Conservation (phyloP, 2,329 filamentous ascomycete species). For the Aspergillus fumigatiaffinis region DNA sequence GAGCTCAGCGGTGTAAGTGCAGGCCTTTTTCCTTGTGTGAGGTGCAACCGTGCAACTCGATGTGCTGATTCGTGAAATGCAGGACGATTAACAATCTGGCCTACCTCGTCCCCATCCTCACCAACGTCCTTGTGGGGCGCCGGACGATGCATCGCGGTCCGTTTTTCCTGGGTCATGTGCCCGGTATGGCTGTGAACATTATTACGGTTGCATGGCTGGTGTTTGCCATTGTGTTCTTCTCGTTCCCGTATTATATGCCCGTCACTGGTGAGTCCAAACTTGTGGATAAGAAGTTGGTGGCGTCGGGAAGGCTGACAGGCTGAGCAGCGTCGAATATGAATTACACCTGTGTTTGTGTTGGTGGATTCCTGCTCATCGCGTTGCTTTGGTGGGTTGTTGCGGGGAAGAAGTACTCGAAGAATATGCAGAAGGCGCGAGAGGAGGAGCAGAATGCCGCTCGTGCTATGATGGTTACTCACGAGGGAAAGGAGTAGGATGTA, state of each 20-base stretch:
- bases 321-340: slow-evolving; percentile 42
- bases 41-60: too few relatives aligned
- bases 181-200: slow-evolving; percentile 43
- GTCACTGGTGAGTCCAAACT: slow-evolving; percentile 20
- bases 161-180: slow-evolving; percentile 41
- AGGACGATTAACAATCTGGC: slow-evolving; percentile 47
- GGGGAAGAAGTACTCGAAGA: slow-evolving; percentile 36
- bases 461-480: slow-evolving; percentile 11
- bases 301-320: neutral
- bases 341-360: slow-evolving; percentile 48
- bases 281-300: neutral
- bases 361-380: slow-evolving; percentile 37
- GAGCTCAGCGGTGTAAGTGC: slow-evolving; percentile 17
- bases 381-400: slow-evolving; percentile 44
- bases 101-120: slow-evolving; percentile 45
- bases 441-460: slow-evolving; percentile 47
- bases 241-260: slow-evolving; percentile 40
- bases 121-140: slow-evolving; percentile 45
- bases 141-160: slow-evolving; percentile 42
- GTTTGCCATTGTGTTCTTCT: slow-evolving; percentile 50
- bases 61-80: neutral
- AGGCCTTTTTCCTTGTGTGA: neutral
- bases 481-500: slow-evolving; percentile 3
- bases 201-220: slow-evolving; percentile 46
- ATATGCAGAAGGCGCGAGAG: slow-evolving; percentile 48